phyloP scores from a whole-genome alignment of 352 stramenopile species.

The Pythium biforme region DNA sequence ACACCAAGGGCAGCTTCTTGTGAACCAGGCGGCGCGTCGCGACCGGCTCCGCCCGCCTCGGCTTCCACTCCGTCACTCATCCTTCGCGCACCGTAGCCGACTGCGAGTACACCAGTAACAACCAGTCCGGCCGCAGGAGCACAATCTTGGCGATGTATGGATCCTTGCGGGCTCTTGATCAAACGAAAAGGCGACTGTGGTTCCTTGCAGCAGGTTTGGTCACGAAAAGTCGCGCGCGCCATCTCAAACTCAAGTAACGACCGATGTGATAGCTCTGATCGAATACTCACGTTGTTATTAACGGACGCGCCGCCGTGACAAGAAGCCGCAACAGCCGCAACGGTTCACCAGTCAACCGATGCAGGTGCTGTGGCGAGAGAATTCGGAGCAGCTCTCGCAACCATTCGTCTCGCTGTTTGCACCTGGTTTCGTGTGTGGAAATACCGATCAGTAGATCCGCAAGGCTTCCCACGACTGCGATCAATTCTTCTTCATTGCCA shows the following conservation, averaged over 20 bases:
- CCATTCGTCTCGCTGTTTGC: slow-evolving; percentile 14
- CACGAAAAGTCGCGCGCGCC: background rate
- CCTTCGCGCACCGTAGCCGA: background rate
- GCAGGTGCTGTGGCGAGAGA: slow-evolving; percentile 11
- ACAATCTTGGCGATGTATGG: background rate
- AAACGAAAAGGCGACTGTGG: background rate
- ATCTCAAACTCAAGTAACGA: background rate
- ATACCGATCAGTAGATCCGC: slow-evolving; percentile 1
- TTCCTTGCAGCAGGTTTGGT: background rate
- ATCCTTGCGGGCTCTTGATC: background rate
- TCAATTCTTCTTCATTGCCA: background rate
- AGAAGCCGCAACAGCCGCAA: slow-evolving; percentile 20
- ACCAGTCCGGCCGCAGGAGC: background rate
- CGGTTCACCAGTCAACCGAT: background rate
- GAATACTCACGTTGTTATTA: background rate
- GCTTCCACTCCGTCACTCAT: slow-evolving; percentile 2
- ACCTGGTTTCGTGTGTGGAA: background rate
- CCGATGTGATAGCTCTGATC: background rate
- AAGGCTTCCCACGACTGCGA: background rate
- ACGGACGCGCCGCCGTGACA: slow-evolving; percentile 10
- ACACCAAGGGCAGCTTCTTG: background rate
- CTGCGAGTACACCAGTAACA: background rate
- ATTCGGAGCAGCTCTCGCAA: slow-evolving; percentile 18
- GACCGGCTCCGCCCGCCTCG: background rate
- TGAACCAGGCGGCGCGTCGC: too few relatives aligned